Evolutionary conservation across 208 protist species (phyloP), one percentile per base, ranked within the genome.

Genomic region (Strigomonas oncopelti): DNA sequence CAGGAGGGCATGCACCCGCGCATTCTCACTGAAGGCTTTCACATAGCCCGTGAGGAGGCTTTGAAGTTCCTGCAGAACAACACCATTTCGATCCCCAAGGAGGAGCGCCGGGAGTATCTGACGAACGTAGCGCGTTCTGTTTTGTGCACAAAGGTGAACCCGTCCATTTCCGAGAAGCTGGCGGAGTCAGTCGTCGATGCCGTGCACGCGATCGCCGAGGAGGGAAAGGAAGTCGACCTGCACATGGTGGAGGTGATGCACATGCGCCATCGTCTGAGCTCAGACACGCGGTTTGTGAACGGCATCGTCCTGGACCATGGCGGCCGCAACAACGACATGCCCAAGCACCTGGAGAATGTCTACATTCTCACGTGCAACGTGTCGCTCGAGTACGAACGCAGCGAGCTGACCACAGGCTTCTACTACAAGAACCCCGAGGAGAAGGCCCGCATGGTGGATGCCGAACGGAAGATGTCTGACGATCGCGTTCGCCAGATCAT

Each of bases 251-350:
- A 99, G 81, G 96, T 99, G 28, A 99, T 99, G 97, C 89, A 96
- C 64, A 99, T 99, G 98, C 79, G 95, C 63, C 98, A 99, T 80
- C 97, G 96, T 52, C 72, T 92, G 8, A 98, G 94, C 61, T 85
- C 88, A 24, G 98, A 99, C 61, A 98, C 98, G 4, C 73, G 85
- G 24, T 97, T 99, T 46, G 91, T 99, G 18, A 93, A 98, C 61
- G 99, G 99, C 62, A 87, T 99, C 24, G 99, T 99, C 22, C 85
- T 99, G 13, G 99, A 99, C 79, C 99, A 99, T 74, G 99, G 99
- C 61, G 90, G 95, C 25, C 85, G 99, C 29, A 99, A 99, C 81
- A 98, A 96, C 42, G 97, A 99, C 71, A 99, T 99, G 97, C 97
- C 95, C 45, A 98, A 97, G 72, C 79, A 87, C 42, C 71, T 99